A percentile compares a stretch with the other conserved stretches of the same genome.
Evolutionary conservation across 1,284 basidiomycete genomes (phyloP).

Genomic region (Rhodotorula sp.): DNA sequence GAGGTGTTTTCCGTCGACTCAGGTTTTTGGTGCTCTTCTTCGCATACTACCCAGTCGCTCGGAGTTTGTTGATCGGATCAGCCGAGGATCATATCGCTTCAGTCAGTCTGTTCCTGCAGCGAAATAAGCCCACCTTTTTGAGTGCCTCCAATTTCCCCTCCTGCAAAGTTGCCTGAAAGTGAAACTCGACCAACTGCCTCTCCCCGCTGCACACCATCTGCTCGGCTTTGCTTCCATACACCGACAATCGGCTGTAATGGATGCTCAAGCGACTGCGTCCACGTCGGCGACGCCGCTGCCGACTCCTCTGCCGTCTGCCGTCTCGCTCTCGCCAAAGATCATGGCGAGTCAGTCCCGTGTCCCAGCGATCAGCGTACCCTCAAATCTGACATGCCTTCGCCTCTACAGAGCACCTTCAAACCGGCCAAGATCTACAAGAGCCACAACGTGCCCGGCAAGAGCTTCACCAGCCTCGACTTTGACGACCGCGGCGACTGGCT

Average conservation of each 20-base stretch:
- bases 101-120: no score
- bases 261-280: conserved; percentile 11
- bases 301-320: neutral
- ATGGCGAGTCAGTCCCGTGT: neutral
- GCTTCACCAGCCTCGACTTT: conserved; percentile 77
- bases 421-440: conserved; percentile 84
- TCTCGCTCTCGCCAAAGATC: conserved; percentile 11
- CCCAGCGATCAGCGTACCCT: fast-evolving
- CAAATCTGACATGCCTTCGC: fast-evolving
- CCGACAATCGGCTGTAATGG: conserved; percentile 2
- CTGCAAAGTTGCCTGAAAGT: no score
- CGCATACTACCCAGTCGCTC: no score
- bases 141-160: no score
- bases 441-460: conserved; percentile 61
- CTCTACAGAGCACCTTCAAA: conserved; percentile 56
- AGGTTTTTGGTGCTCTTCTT: no score
- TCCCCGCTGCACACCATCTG: no score
- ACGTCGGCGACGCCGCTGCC: neutral
- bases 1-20: no score
- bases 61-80: no score
- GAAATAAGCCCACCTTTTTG: no score
- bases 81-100: no score
- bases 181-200: no score
- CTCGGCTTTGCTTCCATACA: no score
- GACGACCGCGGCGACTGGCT: conserved; percentile 85